Evolutionary conservation across 225 moss, liverwort and hornwort genomes (phyloP).

Genomic region (Antitrichia curtipendula): DNA sequence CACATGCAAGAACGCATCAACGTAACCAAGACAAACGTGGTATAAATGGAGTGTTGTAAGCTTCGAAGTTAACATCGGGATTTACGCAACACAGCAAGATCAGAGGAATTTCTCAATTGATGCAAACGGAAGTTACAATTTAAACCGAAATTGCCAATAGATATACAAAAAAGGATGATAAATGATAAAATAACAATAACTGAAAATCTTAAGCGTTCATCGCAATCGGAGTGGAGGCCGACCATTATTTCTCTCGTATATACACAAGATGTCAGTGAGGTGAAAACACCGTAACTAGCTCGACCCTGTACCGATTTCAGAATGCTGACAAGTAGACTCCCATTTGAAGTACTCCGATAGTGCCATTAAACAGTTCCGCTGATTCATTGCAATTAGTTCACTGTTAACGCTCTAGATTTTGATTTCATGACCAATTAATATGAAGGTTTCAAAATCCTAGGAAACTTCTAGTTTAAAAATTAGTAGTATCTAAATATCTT

Average conservation of each 20-base stretch:
- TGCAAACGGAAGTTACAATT: no score
- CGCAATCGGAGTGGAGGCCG: background rate
- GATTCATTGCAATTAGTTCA: no score
- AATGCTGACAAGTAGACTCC: background rate
- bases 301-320: background rate
- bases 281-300: rapidly evolving
- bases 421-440: background rate
- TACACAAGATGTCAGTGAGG: no score
- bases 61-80: background rate
- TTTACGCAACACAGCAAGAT: background rate
- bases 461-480: no score
- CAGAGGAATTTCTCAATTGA: background rate
- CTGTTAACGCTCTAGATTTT: rapidly evolving
- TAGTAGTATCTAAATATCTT: no score
- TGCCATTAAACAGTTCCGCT: rapidly evolving
- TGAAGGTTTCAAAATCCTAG: background rate
- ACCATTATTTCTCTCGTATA: background rate
- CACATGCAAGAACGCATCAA: no score
- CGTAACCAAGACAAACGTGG: no score
- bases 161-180: no score
- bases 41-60: background rate
- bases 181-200: background rate
- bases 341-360: no score
- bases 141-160: no score
- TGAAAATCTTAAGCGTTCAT: rapidly evolving